These are phyloP conservation scores for Suillus decipiens DNA, from an alignment of 768 basidiomycete genomes.

Conservation along the genomic window DNA sequence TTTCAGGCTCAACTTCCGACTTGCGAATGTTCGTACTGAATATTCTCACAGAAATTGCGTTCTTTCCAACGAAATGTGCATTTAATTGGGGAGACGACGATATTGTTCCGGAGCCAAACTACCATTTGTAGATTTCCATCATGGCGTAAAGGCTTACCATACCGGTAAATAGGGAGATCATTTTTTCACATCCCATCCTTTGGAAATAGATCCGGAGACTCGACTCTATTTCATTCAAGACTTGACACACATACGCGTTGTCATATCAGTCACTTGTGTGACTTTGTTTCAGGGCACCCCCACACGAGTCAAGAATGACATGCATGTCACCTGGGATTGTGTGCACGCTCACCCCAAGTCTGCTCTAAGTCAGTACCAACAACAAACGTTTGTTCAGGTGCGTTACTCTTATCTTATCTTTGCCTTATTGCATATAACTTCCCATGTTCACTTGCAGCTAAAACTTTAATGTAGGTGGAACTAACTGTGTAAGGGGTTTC, in stretches of 20 bases:
- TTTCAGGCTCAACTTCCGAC: too few species aligned
- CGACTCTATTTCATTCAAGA: neutral
- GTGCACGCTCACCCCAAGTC: too few species aligned
- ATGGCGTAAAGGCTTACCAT: slow-evolving; percentile 1
- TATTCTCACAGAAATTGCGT: neutral
- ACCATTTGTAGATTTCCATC: neutral
- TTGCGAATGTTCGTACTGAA: neutral
- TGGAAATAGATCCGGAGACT: neutral
- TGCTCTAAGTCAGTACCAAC: too few species aligned
- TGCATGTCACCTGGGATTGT: too few species aligned
- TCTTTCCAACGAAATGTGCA: neutral
- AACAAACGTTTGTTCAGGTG: neutral
- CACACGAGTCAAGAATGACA: too few species aligned
- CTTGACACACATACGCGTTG: neutral
- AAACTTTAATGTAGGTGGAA: neutral
- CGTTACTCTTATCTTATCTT: slow-evolving; percentile 7
- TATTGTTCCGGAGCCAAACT: neutral
- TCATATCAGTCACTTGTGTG: neutral
- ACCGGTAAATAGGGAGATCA: neutral
- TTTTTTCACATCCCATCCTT: neutral
- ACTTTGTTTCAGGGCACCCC: neutral
- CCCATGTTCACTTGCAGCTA: neutral
- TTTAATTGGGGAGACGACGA: neutral
- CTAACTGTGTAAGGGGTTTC: neutral
- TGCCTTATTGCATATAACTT: neutral